Evolutionary conservation across 192 early-diverging fungal genomes (phyloP).

Genomic region (Allomyces macrogynus): DNA sequence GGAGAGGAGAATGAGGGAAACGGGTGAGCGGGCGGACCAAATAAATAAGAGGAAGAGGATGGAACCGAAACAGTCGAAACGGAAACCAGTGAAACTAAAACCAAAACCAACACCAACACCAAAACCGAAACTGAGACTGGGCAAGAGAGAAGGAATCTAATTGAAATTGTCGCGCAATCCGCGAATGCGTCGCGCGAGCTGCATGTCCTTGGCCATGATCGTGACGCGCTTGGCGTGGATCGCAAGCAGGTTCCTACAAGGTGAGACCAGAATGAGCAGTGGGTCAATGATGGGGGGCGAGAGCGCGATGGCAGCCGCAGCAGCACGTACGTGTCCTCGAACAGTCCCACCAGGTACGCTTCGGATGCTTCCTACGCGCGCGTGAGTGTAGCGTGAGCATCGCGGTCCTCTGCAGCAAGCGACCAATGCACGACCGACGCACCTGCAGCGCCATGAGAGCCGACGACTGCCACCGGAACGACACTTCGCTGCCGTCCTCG

Average conservation of each 20-base stretch:
- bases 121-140: background rate
- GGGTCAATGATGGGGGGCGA: background rate
- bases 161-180: slow-evolving; percentile 30
- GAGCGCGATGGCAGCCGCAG: too few relatives aligned
- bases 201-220: slow-evolving; percentile 78
- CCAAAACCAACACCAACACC: background rate
- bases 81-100: background rate
- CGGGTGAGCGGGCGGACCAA: too few relatives aligned
- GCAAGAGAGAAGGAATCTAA: background rate
- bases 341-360: slow-evolving; percentile 61
- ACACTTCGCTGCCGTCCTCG: slow-evolving; percentile 14
- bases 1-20: too few relatives aligned
- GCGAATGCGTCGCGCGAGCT: slow-evolving; percentile 69
- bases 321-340: slow-evolving; percentile 75
- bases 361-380: slow-evolving; percentile 25
- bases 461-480: slow-evolving; percentile 46
- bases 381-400: too few relatives aligned
- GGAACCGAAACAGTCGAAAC: too few relatives aligned
- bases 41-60: too few relatives aligned
- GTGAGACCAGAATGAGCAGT: slow-evolving; percentile 3
- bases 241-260: slow-evolving; percentile 58
- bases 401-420: too few relatives aligned
- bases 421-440: background rate
- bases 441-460: slow-evolving; percentile 68
- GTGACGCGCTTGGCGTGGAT: slow-evolving; percentile 90